Evolutionary conservation across 805 yeast genomes (phyloP), one percentile per base, ranked within the genome.

Genomic region (Zygoascus flipseniorum): DNA sequence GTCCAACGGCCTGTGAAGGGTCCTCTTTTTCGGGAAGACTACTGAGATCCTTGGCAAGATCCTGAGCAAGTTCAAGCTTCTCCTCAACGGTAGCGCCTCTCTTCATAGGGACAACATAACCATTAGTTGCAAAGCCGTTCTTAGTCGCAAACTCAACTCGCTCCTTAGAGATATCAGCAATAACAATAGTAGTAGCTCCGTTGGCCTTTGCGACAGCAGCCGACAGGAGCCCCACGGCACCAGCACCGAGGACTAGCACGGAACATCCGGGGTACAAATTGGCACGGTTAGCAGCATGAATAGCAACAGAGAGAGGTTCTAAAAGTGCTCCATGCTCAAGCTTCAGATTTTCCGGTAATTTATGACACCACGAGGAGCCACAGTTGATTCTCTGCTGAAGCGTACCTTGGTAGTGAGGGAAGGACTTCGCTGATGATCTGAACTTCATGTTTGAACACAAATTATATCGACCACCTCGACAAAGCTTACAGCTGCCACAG

Each of bases 391-490:
- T 43, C 8, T 57, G 52, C 31, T 57, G 60, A 60, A 89, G 73
- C 6, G 96, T 89, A 51, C 92, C 95, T 63, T 86, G 90, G 55
- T 80, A 76, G 53, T 89, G 90, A 8, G 96, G 96, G 48, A 45
- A 57, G 9, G 53, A 31, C 42, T 57, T 57, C 20, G 60, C 60
- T 16, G 95, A 86, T 32, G 96, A 95, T 31, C 96, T 93, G 72
- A 89, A 89, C n/a, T 75, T 77, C 95, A 89, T 86, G 58, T 82
- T 80, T 8, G 93, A 92, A 65, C 95, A 86, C 63, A 89, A 72
- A 67, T 89, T 87, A 74, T 89, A 89, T 53, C 78, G 73, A 28
- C 96, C 96, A 4, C 95, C 95, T 95, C 96, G 9, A 89, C 73
- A 92, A 85, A 85, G 83, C 65, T 86, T 85, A 50, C 86, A 79